phyloP scores from a whole-genome alignment of 129 eudicot genomes.

The Centaurea solstitialis region DNA sequence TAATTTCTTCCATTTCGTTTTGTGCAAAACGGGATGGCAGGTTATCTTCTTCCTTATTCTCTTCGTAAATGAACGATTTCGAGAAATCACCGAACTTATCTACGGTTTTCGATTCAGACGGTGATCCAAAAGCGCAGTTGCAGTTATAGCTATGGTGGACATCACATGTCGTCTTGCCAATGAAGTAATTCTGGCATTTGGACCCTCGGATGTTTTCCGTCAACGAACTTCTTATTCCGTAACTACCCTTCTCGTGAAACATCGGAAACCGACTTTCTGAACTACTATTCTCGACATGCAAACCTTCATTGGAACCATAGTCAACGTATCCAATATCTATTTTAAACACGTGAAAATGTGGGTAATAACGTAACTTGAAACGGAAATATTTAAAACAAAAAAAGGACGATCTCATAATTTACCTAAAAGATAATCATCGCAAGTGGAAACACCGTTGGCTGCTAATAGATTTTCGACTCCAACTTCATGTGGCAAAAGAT shows the following conservation, averaged over 20 bases:
- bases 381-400: background rate
- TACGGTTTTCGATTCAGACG: conserved; percentile 35
- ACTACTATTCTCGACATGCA: conserved; percentile 36
- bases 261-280: conserved; percentile 35
- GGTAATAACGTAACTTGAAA: background rate
- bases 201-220: conserved; percentile 33
- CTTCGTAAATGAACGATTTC: conserved; percentile 28
- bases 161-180: conserved; percentile 28
- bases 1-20: conserved; percentile 15
- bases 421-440: conserved; percentile 76
- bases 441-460: conserved; percentile 41
- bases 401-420: background rate
- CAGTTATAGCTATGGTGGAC: conserved; percentile 17
- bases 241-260: conserved; percentile 23
- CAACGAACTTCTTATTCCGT: conserved; percentile 36
- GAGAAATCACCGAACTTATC: conserved; percentile 47
- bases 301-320: conserved; percentile 45
- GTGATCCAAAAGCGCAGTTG: conserved; percentile 19
- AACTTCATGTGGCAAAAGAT: conserved; percentile 50
- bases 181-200: conserved; percentile 32
- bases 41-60: conserved; percentile 31
- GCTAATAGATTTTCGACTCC: conserved; percentile 40
- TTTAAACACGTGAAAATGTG: background rate
- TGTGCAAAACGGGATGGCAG: conserved; percentile 14
- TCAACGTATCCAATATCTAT: conserved; percentile 67